phyloP scores from a whole-genome alignment of 352 stramenopile species.

The Hyaloperonospora brassicae region DNA sequence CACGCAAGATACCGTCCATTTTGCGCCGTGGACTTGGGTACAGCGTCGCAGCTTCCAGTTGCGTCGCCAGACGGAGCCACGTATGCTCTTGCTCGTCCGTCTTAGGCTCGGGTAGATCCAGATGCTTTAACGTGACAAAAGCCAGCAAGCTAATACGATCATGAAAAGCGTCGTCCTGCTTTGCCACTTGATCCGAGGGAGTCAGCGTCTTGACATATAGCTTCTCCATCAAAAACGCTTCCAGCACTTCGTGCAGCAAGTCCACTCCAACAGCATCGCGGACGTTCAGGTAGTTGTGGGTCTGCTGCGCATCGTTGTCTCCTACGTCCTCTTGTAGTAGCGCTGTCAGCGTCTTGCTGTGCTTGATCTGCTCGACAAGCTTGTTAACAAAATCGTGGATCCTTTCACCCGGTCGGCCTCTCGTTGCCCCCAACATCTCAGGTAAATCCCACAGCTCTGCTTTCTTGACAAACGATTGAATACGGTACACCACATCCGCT shows the following conservation, averaged over 20 bases:
- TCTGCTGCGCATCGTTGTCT: neutral
- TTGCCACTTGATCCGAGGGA: constrained; percentile 30
- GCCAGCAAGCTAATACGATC: constrained; percentile 57
- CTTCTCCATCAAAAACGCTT: constrained; percentile 89
- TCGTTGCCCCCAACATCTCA: constrained; percentile 32
- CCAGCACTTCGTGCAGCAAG: constrained; percentile 60
- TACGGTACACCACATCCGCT: constrained; percentile 61
- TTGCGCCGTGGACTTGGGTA: constrained; percentile 77
- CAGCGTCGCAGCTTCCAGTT: constrained; percentile 38
- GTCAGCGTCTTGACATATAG: constrained; percentile 65
- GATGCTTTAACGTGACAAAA: constrained; percentile 80
- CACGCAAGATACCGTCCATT: constrained; percentile 57
- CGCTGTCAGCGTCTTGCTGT: constrained; percentile 21
- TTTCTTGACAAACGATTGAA: constrained; percentile 67
- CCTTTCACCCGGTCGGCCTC: constrained; percentile 40
- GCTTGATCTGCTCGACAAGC: constrained; percentile 51
- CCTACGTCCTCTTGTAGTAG: constrained; percentile 22
- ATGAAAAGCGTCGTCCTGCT: constrained; percentile 50
- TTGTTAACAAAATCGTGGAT: constrained; percentile 63
- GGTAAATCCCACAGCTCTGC: constrained; percentile 49
- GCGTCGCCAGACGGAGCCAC: constrained; percentile 37
- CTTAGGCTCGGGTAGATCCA: constrained; percentile 64
- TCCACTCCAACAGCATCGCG: constrained; percentile 35
- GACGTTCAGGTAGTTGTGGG: constrained; percentile 25
- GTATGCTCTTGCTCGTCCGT: constrained; percentile 21